Evolutionary conservation across 306 rosid species (phyloP).

Genomic region (Parietaria judaica): DNA sequence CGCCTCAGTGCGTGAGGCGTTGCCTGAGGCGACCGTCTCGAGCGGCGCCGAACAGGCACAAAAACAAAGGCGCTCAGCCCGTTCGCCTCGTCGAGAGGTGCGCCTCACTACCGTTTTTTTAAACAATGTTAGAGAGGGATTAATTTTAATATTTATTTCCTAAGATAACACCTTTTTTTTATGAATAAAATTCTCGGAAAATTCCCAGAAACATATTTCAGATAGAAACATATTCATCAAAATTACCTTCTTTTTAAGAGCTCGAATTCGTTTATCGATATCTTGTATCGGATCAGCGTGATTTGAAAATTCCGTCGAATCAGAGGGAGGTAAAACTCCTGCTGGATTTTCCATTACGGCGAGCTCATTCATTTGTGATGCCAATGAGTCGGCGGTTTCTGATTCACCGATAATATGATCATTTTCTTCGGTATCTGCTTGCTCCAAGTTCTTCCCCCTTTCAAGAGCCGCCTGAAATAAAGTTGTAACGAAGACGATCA

Average conservation of each 20-base stretch:
- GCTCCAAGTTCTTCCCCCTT: constrained; percentile 42
- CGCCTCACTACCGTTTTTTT: too few species aligned
- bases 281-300: constrained; percentile 38
- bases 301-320: constrained; percentile 39
- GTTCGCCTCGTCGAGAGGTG: too few species aligned
- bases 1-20: too few species aligned
- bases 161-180: too few species aligned
- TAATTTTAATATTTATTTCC: too few species aligned
- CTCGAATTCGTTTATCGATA: constrained; percentile 70
- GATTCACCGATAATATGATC: constrained; percentile 20
- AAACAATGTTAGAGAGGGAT: too few species aligned
- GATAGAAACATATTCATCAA: not conserved
- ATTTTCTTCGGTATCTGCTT: constrained; percentile 29
- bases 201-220: not conserved
- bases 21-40: too few species aligned
- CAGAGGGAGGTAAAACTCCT: constrained; percentile 30
- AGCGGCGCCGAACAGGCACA: too few species aligned
- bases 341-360: constrained; percentile 45
- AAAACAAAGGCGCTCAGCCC: too few species aligned
- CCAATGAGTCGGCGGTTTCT: constrained; percentile 36
- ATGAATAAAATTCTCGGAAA: too few species aligned
- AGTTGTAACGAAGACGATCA: constrained; percentile 9
- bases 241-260: constrained; percentile 74
- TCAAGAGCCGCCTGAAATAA: constrained; percentile 63
- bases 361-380: constrained; percentile 50